Conservation (phyloP, 129 eudicot species). For the Flaveria robusta region DNA sequence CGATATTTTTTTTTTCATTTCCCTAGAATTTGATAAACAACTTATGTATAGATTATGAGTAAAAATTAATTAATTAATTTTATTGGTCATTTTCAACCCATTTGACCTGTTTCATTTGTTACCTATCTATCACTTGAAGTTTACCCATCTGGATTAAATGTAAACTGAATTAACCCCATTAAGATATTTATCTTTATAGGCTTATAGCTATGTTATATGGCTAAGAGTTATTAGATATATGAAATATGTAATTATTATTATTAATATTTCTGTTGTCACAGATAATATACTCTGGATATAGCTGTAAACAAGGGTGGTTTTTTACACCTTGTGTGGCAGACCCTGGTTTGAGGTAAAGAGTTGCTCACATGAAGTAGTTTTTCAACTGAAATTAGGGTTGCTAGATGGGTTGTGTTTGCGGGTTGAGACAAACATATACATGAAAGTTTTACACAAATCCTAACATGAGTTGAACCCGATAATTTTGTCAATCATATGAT, state of each 20-base stretch:
- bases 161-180: background rate
- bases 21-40: background rate
- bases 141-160: background rate
- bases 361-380: background rate
- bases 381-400: background rate
- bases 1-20: background rate
- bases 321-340: conserved; percentile 85
- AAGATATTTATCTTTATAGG: background rate
- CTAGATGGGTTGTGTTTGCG: background rate
- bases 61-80: too few species aligned
- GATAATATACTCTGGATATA: conserved; percentile 89
- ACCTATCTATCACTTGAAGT: background rate
- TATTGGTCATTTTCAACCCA: background rate
- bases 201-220: background rate
- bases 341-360: conserved; percentile 81
- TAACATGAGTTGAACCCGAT: too few species aligned
- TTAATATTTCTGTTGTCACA: conserved; percentile 26
- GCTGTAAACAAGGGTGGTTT: conserved; percentile 98
- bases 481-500: too few species aligned
- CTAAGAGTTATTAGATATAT: background rate
- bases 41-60: background rate
- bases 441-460: background rate
- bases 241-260: background rate
- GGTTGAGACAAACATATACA: background rate
- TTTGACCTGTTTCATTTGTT: background rate